phyloP scores from a whole-genome alignment of 345 rosid species.

The Citrus australasica region DNA sequence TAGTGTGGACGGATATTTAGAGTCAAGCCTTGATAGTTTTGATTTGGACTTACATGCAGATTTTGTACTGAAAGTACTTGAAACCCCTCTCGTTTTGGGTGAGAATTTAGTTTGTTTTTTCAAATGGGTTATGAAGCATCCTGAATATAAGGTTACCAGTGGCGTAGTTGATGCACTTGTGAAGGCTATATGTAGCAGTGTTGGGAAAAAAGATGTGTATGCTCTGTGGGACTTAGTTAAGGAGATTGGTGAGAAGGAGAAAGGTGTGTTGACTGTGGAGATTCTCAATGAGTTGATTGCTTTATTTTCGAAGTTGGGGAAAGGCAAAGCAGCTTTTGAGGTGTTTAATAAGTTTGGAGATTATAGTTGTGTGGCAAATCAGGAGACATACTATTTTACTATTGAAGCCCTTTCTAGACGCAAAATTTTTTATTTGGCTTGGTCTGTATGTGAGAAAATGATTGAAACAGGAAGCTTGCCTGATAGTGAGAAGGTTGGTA shows the following conservation, averaged over 20 bases:
- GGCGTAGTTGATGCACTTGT: constrained; percentile 46
- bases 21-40: constrained; percentile 44
- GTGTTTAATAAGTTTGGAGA: constrained; percentile 59
- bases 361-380: constrained; percentile 49
- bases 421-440: constrained; percentile 49
- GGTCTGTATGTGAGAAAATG: constrained; percentile 70
- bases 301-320: constrained; percentile 60
- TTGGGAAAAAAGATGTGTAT: constrained; percentile 48
- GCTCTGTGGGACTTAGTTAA: constrained; percentile 68
- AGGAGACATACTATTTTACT: constrained; percentile 54
- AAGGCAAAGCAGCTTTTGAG: constrained; percentile 68
- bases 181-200: constrained; percentile 33
- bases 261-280: constrained; percentile 35
- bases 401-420: constrained; percentile 60
- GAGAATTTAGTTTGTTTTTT: constrained; percentile 60
- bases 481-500: constrained; percentile 45
- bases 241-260: constrained; percentile 48
- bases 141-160: constrained; percentile 30
- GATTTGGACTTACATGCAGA: constrained; percentile 40
- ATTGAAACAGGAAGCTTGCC: constrained; percentile 46
- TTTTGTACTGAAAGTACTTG: constrained; percentile 53
- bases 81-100: constrained; percentile 45
- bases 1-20: constrained; percentile 52
- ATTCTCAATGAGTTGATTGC: constrained; percentile 64
- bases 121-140: constrained; percentile 49